Base-by-base conservation (phyloP, 805 yeast species). In the Lachancea thermotolerans region DNA sequence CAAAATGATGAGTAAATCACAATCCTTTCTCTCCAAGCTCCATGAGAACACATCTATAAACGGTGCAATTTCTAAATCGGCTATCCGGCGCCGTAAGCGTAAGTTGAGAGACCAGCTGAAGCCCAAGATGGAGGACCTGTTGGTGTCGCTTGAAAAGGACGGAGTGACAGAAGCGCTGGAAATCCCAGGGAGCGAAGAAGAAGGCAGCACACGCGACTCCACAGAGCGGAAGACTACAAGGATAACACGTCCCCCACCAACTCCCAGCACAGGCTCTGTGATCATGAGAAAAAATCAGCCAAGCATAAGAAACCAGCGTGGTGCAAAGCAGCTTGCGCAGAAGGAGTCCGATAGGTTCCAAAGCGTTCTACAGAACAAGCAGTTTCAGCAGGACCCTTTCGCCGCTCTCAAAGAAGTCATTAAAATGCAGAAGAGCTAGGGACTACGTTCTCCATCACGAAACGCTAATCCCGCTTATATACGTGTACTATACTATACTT, bases 41-140 rank as follows among this genome's bases (percentile, higher is more conserved):
- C 50, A 49, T 42, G 54, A 56, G 11, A 50, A 39, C 15, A 33
- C 58, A 3, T 50, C 55, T 28, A 42, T 56, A 16, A 71, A 46
- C 55, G 68, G 70, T 14, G 75, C 77, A 17, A 71, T 85, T 36
- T 80, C 88, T 16, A 85, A 84, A 58, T 79, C 87, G 5, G 69
- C 88, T 0, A 49, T 74, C 2, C 73, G 87, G 57, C 72, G 82
- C 61, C 73, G 87, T 52, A 81, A 81, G 54, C 77, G 85, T 51
- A 76, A 73, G 54, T 69, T 72, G 40, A 76, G 74, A 54, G 84
- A 82, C 46, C 77, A 81, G 52, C 66, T 85, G 48, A 77, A 76
- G 54, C 87, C 90, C 4, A 74, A 79, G 55, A 73, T 85, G 77
- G 70, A 73, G 43, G 93, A 85, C 52, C 63, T 85, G 37, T 66